phyloP scores from a whole-genome alignment of 2,329 filamentous ascomycete species.

The Aspergillus texensis region DNA sequence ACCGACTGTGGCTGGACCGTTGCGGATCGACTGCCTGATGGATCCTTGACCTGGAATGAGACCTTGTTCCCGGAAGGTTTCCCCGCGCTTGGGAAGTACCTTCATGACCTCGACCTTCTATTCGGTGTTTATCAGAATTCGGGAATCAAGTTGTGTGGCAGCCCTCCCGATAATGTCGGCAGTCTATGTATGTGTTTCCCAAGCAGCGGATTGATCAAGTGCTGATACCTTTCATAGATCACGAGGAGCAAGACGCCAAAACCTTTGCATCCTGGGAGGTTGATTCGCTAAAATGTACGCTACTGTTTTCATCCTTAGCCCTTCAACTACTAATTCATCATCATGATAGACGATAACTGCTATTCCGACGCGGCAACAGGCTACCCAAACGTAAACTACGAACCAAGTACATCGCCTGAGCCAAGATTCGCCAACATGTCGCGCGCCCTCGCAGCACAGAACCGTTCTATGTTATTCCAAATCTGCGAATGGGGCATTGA shows the following conservation, averaged over 20 bases:
- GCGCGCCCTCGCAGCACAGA: slow-evolving; percentile 40
- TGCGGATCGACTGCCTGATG: slow-evolving; percentile 37
- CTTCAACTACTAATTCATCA: neutral
- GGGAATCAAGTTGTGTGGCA: slow-evolving; percentile 45
- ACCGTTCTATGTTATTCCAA: slow-evolving; percentile 52
- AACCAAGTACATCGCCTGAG: slow-evolving; percentile 43
- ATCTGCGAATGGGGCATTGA: slow-evolving; percentile 59
- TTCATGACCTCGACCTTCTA: slow-evolving; percentile 44
- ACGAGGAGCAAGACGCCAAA: slow-evolving; percentile 48
- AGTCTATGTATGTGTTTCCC: slow-evolving; percentile 43
- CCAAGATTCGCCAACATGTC: slow-evolving; percentile 53
- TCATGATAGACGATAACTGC: slow-evolving; percentile 51
- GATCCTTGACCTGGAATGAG: slow-evolving; percentile 46
- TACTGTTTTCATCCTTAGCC: accelerated
- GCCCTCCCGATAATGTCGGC: slow-evolving; percentile 34
- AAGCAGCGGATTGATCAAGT: slow-evolving; percentile 21
- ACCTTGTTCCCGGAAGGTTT: slow-evolving; percentile 48
- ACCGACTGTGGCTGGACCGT: slow-evolving; percentile 63
- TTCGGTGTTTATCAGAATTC: slow-evolving; percentile 52
- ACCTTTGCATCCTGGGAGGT: slow-evolving; percentile 38
- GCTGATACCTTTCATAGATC: slow-evolving; percentile 29
- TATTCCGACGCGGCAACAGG: slow-evolving; percentile 45
- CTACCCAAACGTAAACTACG: slow-evolving; percentile 48
- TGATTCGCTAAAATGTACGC: slow-evolving; percentile 55
- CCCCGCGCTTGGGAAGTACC: slow-evolving; percentile 41